These are phyloP conservation scores for Trichosanthes cucumerina DNA, from an alignment of 306 rosid genomes.

Conservation along the genomic window DNA sequence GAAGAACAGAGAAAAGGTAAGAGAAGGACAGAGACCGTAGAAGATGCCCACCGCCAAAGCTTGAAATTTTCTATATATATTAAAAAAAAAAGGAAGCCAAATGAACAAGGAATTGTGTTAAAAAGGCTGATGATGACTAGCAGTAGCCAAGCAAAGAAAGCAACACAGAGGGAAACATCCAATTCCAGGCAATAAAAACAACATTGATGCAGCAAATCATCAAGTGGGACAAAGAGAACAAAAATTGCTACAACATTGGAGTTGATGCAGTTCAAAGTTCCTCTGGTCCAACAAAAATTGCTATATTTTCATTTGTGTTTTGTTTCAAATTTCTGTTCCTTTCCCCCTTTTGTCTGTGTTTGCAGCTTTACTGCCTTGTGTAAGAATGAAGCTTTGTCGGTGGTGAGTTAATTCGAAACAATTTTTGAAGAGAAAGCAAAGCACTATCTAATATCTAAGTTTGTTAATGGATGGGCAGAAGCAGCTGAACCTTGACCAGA, in stretches of 20 bases:
- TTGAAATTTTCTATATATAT: neutral
- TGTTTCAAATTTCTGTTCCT: too few species aligned
- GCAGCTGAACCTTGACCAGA: neutral
- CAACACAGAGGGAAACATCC: neutral
- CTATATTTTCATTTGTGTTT: neutral
- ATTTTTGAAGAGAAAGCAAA: neutral
- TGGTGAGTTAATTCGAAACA: neutral
- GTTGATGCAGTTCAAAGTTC: neutral
- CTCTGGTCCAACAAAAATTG: neutral
- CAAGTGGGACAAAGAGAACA: constrained; percentile 6
- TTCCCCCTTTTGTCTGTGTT: neutral
- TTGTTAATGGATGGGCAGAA: neutral
- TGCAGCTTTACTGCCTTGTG: neutral
- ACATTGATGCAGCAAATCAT: neutral
- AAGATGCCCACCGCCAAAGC: neutral
- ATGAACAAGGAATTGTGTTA: neutral
- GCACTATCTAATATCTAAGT: too few species aligned
- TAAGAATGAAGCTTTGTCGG: neutral
- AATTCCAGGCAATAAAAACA: neutral
- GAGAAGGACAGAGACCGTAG: neutral
- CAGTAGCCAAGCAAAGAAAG: neutral
- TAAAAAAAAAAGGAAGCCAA: neutral
- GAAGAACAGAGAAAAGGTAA: neutral
- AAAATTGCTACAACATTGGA: neutral
- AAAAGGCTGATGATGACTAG: too few species aligned